Conservation (phyloP, 805 yeast genomes). For the Ogataea ganodermae region DNA sequence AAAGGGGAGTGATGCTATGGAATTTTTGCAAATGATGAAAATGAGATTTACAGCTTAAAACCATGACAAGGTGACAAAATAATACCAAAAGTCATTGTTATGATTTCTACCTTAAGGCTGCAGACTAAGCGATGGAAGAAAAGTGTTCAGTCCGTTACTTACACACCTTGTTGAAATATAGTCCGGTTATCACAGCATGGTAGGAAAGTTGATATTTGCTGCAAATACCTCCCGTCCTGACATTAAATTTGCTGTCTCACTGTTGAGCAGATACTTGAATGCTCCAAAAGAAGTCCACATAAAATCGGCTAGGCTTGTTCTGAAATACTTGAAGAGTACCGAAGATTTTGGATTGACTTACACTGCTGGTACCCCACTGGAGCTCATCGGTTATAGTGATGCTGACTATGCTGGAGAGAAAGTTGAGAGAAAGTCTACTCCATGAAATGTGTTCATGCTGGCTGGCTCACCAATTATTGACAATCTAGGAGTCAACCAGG, state of each 20-base stretch:
- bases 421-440: slow-evolving; percentile 13
- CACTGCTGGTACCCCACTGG: not conserved
- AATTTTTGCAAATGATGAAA: no score
- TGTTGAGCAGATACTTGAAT: slow-evolving; percentile 2
- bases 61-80: no score
- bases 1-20: no score
- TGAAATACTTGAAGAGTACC: slow-evolving; percentile 20
- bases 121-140: no score
- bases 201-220: not conserved
- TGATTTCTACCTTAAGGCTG: no score
- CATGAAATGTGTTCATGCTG: slow-evolving; percentile 9
- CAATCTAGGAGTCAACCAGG: slow-evolving; percentile 16
- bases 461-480: slow-evolving; percentile 18
- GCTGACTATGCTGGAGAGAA: slow-evolving; percentile 18
- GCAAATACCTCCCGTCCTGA: not conserved
- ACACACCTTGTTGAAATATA: no score
- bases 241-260: not conserved
- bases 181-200: slow-evolving; percentile 1
- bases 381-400: slow-evolving; percentile 14
- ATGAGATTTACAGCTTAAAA: no score
- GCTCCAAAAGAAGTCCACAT: slow-evolving; percentile 8
- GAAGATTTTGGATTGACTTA: not conserved
- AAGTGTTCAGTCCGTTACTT: no score
- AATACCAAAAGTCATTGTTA: no score
- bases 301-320: slow-evolving; percentile 10